Evolutionary conservation across 345 rosid genomes (phyloP).

Genomic region (Gossypium stocksii): DNA sequence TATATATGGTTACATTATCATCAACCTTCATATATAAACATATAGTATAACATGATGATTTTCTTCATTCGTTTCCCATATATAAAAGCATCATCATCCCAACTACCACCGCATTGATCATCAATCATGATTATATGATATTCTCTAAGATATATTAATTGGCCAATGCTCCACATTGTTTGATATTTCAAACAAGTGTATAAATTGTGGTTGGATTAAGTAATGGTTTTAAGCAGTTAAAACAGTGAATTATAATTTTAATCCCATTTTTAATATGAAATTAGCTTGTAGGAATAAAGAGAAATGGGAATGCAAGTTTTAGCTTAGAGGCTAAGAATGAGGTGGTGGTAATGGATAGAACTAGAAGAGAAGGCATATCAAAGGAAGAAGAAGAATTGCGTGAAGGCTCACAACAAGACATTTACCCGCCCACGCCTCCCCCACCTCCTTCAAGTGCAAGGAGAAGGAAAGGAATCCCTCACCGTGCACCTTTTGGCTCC

Average conservation of each 20-base stretch:
- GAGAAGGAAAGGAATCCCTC: conserved; percentile 90
- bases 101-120: conserved; percentile 6
- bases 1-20: conserved; percentile 22
- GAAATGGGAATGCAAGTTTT: conserved; percentile 54
- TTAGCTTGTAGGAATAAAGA: conserved; percentile 75
- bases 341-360: conserved; percentile 26
- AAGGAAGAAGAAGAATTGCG: conserved; percentile 55
- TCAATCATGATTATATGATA: neutral
- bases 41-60: neutral
- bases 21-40: neutral
- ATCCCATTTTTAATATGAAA: conserved; percentile 7
- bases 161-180: neutral
- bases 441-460: conserved; percentile 60
- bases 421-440: conserved; percentile 50
- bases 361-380: conserved; percentile 33
- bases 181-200: neutral
- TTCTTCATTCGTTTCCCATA: neutral
- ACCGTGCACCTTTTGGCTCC: conserved; percentile 76
- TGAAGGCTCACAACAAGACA: conserved; percentile 58
- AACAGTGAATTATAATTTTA: neutral
- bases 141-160: neutral
- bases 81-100: neutral
- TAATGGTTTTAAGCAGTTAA: neutral
- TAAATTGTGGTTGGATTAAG: neutral
- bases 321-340: conserved; percentile 39